Base-by-base conservation (phyloP, 2,329 filamentous ascomycete species). In the Neofusicoccum sp. region DNA sequence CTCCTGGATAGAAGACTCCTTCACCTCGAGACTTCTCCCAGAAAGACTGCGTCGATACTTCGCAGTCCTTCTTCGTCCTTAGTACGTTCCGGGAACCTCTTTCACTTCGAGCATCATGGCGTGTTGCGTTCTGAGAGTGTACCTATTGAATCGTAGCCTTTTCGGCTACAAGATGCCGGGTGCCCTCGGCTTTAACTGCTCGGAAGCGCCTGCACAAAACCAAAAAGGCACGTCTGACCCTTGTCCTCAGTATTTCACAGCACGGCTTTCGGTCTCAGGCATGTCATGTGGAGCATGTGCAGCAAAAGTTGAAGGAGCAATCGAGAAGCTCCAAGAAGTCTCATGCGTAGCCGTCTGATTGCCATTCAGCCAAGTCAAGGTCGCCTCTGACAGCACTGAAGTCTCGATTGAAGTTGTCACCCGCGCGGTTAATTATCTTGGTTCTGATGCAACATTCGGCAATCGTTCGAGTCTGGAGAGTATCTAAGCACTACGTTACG, bases 281-380 rank as follows among this genome's bases (percentile, higher is more conserved):
- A 66, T 67, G 66, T 65, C 64, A 14, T 68, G 67, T 48, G 64
- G 39, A 12, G 66, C 66, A 6, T 67, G 67, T 36, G 49, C 54
- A 28, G 48, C 59, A 45, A 64, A 43, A 3, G 61, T 65, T 9
- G 62, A 64, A 43, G 33, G 49, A 1, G 48, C 56, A n/a, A 29
- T 65, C n/a, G 52, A 61, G n/a, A 28, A 50, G 8, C 11, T 65
- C 7, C 12, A 56, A 1, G 56, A 56, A 1, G 61, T 65, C 3
- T 47, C 56, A 4, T 14, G 45, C 31, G 45, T 48, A 14, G 11
- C 45, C 3, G 45, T 48, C 6, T 28, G 28, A 5, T 14, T 48
- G 11, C 28, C 28, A 1, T 48, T 48, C 29, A 33, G 33, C 11
- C 45, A 48, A 33, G 45, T 29, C 16, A 45, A n/a, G 6, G 6